Base-by-base conservation (phyloP, 192 early-diverging fungal genomes). In the Glomus cerebriforme region DNA sequence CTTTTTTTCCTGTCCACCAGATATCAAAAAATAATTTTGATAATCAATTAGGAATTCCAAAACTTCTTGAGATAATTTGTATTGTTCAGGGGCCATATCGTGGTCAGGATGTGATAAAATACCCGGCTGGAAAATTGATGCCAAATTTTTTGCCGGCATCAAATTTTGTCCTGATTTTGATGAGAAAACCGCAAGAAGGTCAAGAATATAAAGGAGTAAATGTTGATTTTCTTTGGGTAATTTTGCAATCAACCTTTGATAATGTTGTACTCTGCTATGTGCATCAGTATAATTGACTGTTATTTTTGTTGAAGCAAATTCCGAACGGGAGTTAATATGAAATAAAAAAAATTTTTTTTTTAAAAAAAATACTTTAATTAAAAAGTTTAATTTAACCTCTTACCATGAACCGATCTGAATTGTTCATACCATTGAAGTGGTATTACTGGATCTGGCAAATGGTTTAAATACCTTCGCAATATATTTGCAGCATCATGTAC, bases 401-500 rank as follows among this genome's bases (percentile, higher is more conserved):
- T 89, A 81, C 88, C 87, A 85, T 91, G 85, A 29, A 91, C 87
- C 60, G 90, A 87, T 59, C 92, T 80, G 71, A 94, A 94, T 32
- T 81, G 78, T 68, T 90, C 83, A 79, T 93, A 94, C 79, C 80
- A 87, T 35, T 90, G 85, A 64, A 86, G 81, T 19, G 92, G 85
- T 49, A 95, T 93, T 47, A 95, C 92, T 15, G 92, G 91, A 59
- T 91, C 91, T 7, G 93, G 93, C 15, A 95, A 82, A 76, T 88
- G 83, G 59, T 89, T 92, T 71, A 95, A 80, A 80, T 91, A 95
- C 47, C 92, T 85, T 6, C 92, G 89, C 70, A 93, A 83, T 45
- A 95, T 83, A 49, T 90, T 93, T 17, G 92, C 92, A n/a, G 90
- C 90, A 80, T 95, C 93, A 82, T 95, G 93, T 19, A 93, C 87